These are phyloP conservation scores for Inosperma sp. DNA, from an alignment of 768 basidiomycete species.

Conservation along the genomic window DNA sequence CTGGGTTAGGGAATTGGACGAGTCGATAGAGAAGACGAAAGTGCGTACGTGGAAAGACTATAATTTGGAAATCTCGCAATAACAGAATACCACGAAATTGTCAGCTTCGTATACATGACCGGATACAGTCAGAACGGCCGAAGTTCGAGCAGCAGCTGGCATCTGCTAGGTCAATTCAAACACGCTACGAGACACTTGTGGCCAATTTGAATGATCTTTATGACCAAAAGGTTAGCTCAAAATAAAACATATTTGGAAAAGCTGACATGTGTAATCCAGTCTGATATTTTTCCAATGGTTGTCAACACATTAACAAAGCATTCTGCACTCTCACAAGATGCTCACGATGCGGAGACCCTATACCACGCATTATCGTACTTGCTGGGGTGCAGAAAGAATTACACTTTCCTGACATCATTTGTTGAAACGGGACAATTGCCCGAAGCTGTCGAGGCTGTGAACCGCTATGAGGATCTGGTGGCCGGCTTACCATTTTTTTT, in stretches of 20 bases:
- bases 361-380: conserved; percentile 54
- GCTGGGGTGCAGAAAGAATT: conserved; percentile 44
- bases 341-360: conserved; percentile 49
- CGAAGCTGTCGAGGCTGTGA: conserved; percentile 50
- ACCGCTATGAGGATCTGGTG: conserved; percentile 41
- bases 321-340: conserved; percentile 57
- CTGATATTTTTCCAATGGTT: conserved; percentile 61
- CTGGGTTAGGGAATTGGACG: conserved; percentile 72
- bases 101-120: conserved; percentile 66
- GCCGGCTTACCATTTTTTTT: conserved; percentile 48
- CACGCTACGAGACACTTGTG: conserved; percentile 52
- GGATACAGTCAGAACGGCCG: conserved; percentile 60
- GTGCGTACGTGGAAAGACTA: no score
- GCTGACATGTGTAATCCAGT: no score
- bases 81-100: conserved; percentile 14
- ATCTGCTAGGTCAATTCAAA: conserved; percentile 61
- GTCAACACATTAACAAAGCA: conserved; percentile 55
- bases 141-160: conserved; percentile 60
- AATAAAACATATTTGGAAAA: no score
- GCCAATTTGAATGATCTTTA: conserved; percentile 46
- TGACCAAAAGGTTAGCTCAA: no score
- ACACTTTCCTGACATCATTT: conserved; percentile 41
- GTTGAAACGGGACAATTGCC: conserved; percentile 58
- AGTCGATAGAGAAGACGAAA: conserved; percentile 66
- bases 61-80: neutral